Evolutionary conservation across 176 grass and related monocot species (phyloP).

Genomic region (Elaeis guineensis): DNA sequence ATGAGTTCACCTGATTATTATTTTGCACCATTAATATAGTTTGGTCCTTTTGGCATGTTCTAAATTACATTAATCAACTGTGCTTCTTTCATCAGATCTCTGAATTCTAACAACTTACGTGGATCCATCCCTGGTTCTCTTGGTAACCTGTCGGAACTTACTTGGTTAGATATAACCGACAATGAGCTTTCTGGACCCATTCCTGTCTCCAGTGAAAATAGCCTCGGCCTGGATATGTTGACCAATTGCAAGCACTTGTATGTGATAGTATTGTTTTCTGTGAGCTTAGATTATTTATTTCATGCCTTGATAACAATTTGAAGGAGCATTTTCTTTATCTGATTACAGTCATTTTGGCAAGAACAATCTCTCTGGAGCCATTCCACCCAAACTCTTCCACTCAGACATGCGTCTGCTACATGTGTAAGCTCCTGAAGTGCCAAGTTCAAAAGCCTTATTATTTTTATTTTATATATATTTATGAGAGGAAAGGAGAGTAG

Average conservation of each 20-base stretch:
- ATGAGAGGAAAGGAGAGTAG: background rate
- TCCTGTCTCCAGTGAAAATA: constrained; percentile 2
- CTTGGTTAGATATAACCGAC: constrained; percentile 4
- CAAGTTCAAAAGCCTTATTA: background rate
- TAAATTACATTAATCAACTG: background rate
- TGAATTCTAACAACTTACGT: constrained; percentile 4
- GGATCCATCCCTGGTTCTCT: constrained; percentile 4
- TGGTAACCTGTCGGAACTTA: background rate
- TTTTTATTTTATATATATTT: background rate
- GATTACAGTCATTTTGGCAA: constrained; percentile 14
- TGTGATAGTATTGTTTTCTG: background rate
- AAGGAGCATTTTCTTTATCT: background rate
- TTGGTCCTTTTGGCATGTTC: background rate
- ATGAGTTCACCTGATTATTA: too few species aligned
- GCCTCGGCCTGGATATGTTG: constrained; percentile 4
- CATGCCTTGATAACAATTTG: background rate
- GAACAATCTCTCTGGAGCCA: constrained; percentile 13
- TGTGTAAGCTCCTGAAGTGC: constrained; percentile 5
- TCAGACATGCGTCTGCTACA: background rate
- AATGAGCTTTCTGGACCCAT: constrained; percentile 7
- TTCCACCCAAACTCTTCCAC: constrained; percentile 12
- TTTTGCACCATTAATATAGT: background rate
- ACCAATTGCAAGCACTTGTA: background rate
- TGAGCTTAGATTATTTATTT: background rate
- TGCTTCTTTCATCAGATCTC: background rate